Evolutionary conservation across 768 basidiomycete species (phyloP).

Genomic region (Daedalea quercina): DNA sequence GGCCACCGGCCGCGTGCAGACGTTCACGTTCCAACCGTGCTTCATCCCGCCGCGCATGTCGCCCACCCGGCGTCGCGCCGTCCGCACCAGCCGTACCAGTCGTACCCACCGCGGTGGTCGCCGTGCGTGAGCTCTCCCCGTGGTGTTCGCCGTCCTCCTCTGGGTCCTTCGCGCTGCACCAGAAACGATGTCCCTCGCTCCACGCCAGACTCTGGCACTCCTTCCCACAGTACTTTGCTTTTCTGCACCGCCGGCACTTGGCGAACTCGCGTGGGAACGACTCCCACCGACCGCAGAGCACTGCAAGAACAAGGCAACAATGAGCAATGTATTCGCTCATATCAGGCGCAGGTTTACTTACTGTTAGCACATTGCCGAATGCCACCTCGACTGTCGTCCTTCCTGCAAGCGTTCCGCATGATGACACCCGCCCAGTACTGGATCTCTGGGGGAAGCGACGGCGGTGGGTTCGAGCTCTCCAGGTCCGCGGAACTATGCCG

Average conservation of each 20-base stretch:
- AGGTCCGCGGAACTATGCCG: conserved; percentile 80
- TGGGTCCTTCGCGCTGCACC: conserved; percentile 70
- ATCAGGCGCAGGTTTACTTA: conserved; percentile 27
- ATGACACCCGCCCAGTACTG: conserved; percentile 99
- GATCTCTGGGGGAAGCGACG: conserved; percentile 79
- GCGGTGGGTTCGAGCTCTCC: conserved; percentile 58
- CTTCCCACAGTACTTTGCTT: conserved; percentile 98
- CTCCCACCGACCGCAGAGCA: conserved; percentile 97
- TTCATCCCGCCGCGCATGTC: conserved; percentile 31
- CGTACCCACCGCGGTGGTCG: not conserved
- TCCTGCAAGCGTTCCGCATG: conserved; percentile 98
- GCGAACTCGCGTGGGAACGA: conserved; percentile 90
- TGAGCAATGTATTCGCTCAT: conserved; percentile 2
- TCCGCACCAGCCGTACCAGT: conserved; percentile 3
- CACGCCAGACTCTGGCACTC: conserved; percentile 95
- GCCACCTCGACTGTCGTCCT: conserved; percentile 89
- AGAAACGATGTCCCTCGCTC: conserved; percentile 94
- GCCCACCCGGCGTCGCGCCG: conserved; percentile 12
- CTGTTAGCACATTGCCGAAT: conserved; percentile 97
- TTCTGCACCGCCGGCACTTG: conserved; percentile 91
- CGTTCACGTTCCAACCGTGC: too few relatives aligned
- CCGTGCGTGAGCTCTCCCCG: conserved; percentile 9
- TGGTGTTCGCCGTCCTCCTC: conserved; percentile 32
- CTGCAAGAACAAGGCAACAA: conserved; percentile 27
- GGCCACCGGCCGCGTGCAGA: too few relatives aligned